Percentiles rank a stretch among this genome's conserved stretches.
Evolutionary conservation across 1,284 basidiomycete species (phyloP).

Genomic region (Butyriboletus appendiculatus): DNA sequence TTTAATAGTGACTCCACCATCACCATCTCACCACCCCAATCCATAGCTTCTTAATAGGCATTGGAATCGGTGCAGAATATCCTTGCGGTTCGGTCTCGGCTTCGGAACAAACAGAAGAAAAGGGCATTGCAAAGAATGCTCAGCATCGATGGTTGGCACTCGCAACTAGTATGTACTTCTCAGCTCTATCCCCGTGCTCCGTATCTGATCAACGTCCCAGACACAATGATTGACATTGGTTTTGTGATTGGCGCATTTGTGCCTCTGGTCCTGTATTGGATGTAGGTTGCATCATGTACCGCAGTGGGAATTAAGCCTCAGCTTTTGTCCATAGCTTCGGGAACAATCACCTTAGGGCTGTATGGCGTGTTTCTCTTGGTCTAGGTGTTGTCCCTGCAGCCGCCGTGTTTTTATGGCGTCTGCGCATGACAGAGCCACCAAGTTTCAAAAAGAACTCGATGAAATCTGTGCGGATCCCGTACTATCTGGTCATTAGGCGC

Average conservation of each 20-base stretch:
- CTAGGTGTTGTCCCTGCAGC: slow-evolving; percentile 84
- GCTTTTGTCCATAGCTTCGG: slow-evolving; percentile 56
- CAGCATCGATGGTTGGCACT: slow-evolving; percentile 88
- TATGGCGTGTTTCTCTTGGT: slow-evolving; percentile 91
- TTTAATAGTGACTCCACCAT: neutral
- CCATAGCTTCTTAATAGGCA: slow-evolving; percentile 73
- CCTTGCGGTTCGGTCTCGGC: slow-evolving; percentile 92
- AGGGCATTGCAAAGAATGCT: slow-evolving; percentile 71
- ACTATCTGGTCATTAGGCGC: slow-evolving; percentile 75
- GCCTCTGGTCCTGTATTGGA: slow-evolving; percentile 84
- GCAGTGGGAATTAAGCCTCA: neutral
- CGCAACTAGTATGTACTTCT: slow-evolving; percentile 66
- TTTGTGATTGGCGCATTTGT: slow-evolving; percentile 86
- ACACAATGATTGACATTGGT: slow-evolving; percentile 87
- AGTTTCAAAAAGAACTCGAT: slow-evolving; percentile 76
- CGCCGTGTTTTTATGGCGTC: slow-evolving; percentile 83
- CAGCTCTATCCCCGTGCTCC: neutral
- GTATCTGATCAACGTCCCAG: slow-evolving; percentile 35
- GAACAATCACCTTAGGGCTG: slow-evolving; percentile 75
- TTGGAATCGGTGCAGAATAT: slow-evolving; percentile 89
- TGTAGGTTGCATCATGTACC: slow-evolving; percentile 46
- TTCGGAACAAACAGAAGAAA: slow-evolving; percentile 88
- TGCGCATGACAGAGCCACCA: slow-evolving; percentile 80
- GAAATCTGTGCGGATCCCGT: slow-evolving; percentile 74
- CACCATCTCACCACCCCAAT: neutral